Evolutionary conservation across 768 basidiomycete genomes (phyloP), one percentile per base, ranked within the genome.

Genomic region (Mrakia gelida): DNA sequence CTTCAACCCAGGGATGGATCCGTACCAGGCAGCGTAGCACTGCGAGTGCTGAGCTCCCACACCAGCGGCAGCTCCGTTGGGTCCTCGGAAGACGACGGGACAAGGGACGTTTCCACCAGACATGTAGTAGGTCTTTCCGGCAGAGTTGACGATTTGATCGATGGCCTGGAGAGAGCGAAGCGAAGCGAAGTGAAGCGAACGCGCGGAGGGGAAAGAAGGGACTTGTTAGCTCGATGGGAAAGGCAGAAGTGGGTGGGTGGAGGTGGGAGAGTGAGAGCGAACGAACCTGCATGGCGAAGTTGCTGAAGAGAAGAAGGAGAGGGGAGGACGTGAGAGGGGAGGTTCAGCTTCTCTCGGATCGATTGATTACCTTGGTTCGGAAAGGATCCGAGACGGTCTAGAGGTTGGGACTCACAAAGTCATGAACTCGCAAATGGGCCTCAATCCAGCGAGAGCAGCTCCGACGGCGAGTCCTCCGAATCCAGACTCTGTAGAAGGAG

Each of bases 101-200:
- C 96, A 98, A 16, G 95, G 93, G 26, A 98, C 95, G 83, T 95
- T 98, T 80, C 97, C 97, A 78, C 97, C 97, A 56, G 97, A 98
- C 97, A 99, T 99, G 89, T 99, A 99, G 86, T 98, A 95, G 6
- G 97, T 99, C 88, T 98, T 99, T 79, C 94, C 97, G 76, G 92
- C 97, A n/a, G 97, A 98, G 89, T 99, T 99, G 86, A 99, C 94
- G 80, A 99, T 99, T 84, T 99, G 97, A 87, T 99, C 97, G 85
- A 99, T 98, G 78, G 97, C 95, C 84, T 87, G 85, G 15, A 2
- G n/a, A 21, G 34, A 65, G 7, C 11, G 38, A 38, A 11, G 41
- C 26, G 28, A 28, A 34, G 43, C 6, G 4, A 38, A 38, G 23
- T 15, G 30, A 49, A 73, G n/a, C 30, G 32, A 18, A 45, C 32